phyloP scores from a whole-genome alignment of 306 rosid genomes.

The Spatholobus suberectus region DNA sequence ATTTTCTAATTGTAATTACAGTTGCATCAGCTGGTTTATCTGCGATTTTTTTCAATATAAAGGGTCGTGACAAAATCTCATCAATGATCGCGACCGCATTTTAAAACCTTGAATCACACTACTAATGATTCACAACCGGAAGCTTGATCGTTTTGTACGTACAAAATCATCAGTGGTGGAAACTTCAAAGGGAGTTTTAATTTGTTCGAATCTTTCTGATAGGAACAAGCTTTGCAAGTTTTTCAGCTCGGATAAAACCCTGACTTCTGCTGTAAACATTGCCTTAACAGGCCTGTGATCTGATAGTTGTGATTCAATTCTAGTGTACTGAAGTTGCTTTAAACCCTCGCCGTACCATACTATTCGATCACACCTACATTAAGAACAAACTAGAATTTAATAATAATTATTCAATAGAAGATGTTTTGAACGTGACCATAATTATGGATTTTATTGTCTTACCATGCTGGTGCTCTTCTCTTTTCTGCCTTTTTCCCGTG shows the following conservation, averaged over 20 bases:
- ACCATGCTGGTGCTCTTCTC: slow-evolving; percentile 92
- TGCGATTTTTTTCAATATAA: not conserved
- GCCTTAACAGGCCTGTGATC: slow-evolving; percentile 93
- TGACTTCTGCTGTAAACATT: slow-evolving; percentile 61
- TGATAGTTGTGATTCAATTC: slow-evolving; percentile 76
- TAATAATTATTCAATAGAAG: not conserved
- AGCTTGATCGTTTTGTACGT: slow-evolving; percentile 51
- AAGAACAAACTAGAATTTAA: not conserved
- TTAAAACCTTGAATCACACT: not conserved
- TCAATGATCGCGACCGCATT: not conserved
- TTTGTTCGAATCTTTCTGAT: slow-evolving; percentile 61
- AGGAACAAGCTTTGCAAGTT: slow-evolving; percentile 49
- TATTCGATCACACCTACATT: slow-evolving; percentile 83
- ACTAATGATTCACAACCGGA: slow-evolving; percentile 39
- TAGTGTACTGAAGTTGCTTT: slow-evolving; percentile 65
- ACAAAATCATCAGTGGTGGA: slow-evolving; percentile 50
- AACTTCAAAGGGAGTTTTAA: slow-evolving; percentile 56
- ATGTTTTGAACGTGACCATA: not conserved
- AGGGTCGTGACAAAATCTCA: not conserved
- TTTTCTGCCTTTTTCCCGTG: slow-evolving; percentile 58
- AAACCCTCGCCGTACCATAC: slow-evolving; percentile 77
- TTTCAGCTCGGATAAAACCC: slow-evolving; percentile 32
- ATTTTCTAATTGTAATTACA: not conserved
- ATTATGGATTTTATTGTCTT: slow-evolving; percentile 14
- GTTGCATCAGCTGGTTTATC: not conserved